phyloP scores from a whole-genome alignment of 2,329 filamentous ascomycete species.

The Xylaria sp. region DNA sequence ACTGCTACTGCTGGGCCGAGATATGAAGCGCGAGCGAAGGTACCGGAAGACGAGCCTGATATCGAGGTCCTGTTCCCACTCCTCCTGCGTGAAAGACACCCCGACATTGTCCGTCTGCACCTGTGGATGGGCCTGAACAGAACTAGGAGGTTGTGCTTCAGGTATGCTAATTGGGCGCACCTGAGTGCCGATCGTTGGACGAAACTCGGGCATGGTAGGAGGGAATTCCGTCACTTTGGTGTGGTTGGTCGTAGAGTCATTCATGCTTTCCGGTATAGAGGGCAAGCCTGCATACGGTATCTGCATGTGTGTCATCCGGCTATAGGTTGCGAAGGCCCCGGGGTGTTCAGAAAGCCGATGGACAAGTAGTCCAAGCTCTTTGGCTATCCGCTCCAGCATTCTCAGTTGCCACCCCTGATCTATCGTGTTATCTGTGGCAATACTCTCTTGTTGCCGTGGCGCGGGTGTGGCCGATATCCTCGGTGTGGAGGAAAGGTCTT shows the following conservation, averaged over 20 bases:
- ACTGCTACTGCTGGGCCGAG: conserved; percentile 45
- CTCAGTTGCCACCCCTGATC: conserved; percentile 71
- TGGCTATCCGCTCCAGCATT: conserved; percentile 81
- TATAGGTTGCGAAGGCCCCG: conserved; percentile 84
- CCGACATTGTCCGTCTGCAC: conserved; percentile 22
- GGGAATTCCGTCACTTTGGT: conserved; percentile 54
- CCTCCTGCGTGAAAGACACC: conserved; percentile 65
- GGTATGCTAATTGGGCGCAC: conserved; percentile 43
- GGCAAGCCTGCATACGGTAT: conserved; percentile 80
- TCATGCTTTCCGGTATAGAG: conserved; percentile 58
- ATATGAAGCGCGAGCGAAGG: conserved; percentile 73
- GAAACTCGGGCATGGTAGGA: conserved; percentile 48
- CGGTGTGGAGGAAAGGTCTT: conserved; percentile 52
- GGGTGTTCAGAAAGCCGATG: conserved; percentile 84
- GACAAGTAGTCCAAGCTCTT: conserved; percentile 82
- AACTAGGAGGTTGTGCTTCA: conserved; percentile 23
- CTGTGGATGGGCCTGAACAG: conserved; percentile 22
- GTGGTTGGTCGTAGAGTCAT: conserved; percentile 36
- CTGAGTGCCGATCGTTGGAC: conserved; percentile 48
- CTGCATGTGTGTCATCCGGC: conserved; percentile 63
- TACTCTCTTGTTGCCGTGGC: conserved; percentile 29
- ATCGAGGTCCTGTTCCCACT: conserved; percentile 93
- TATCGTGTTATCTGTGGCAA: conserved; percentile 37
- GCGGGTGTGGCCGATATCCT: conserved; percentile 43
- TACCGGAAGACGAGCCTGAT: conserved; percentile 91